phyloP scores from a whole-genome alignment of 2,329 filamentous ascomycete genomes.

The Sporothrix curviconia region DNA sequence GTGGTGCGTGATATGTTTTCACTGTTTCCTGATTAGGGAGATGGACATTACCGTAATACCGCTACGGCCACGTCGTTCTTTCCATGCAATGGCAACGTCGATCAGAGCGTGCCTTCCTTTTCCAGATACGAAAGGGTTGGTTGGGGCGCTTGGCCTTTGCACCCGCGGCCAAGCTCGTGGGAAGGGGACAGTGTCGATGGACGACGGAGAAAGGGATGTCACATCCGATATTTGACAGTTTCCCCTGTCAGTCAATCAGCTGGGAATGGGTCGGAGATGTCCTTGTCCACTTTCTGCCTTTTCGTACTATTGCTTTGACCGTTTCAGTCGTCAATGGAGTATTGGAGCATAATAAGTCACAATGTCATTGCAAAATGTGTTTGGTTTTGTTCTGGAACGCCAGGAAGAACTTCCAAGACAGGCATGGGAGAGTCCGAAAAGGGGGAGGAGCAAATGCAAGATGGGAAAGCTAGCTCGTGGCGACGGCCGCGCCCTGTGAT shows the following conservation, averaged over 20 bases:
- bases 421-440: background rate
- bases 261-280: too few relatives aligned
- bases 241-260: background rate
- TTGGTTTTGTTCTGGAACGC: too few relatives aligned
- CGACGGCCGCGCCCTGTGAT: background rate
- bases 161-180: background rate
- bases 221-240: background rate
- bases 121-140: background rate
- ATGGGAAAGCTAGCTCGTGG: background rate
- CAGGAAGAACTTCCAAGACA: too few relatives aligned
- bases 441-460: background rate
- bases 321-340: too few relatives aligned
- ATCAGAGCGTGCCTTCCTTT: background rate
- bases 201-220: background rate
- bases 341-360: background rate
- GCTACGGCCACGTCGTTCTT: background rate
- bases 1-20: background rate
- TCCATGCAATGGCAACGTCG: background rate
- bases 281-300: too few relatives aligned
- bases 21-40: background rate
- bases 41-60: background rate
- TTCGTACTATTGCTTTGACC: too few relatives aligned
- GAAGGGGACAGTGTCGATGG: too few relatives aligned
- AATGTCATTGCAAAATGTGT: background rate
- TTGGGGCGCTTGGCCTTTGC: background rate